phyloP scores from a whole-genome alignment of 176 grass and related monocot genomes.

The Pontederia paniculata region DNA sequence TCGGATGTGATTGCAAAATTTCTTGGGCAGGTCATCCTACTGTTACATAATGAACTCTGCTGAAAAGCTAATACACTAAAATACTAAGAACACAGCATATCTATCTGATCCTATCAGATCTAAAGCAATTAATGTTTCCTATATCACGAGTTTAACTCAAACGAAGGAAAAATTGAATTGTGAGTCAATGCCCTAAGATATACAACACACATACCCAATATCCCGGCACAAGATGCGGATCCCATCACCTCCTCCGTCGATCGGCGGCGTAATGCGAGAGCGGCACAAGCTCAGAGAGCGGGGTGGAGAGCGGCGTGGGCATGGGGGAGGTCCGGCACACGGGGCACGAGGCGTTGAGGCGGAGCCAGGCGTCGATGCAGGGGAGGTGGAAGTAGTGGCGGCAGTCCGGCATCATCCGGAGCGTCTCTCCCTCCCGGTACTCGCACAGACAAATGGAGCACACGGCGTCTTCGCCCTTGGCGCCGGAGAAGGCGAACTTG shows the following conservation, averaged over 20 bases:
- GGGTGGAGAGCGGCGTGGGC: slow-evolving; percentile 10
- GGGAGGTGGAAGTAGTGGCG: slow-evolving; percentile 8
- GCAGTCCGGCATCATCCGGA: slow-evolving; percentile 13
- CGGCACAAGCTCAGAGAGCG: slow-evolving; percentile 7
- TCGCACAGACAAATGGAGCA: slow-evolving; percentile 14
- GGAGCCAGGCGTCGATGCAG: slow-evolving; percentile 11
- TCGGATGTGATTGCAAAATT: no score
- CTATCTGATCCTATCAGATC: no score
- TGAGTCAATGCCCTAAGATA: no score
- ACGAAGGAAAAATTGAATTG: no score
- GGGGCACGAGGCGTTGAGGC: slow-evolving; percentile 6
- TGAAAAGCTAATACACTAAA: no score
- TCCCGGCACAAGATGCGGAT: no score
- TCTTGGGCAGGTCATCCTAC: no score
- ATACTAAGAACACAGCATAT: no score
- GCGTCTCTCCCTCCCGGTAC: slow-evolving; percentile 10
- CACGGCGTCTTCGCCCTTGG: neutral
- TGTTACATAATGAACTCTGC: no score
- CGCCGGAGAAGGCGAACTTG: slow-evolving; percentile 1
- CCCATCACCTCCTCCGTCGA: slow-evolving; percentile 4
- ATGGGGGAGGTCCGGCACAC: slow-evolving; percentile 11
- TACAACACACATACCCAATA: no score
- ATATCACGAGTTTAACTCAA: no score
- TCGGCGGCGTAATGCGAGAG: slow-evolving; percentile 7
- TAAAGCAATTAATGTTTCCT: no score